A percentile compares a stretch with the other conserved stretches of the same genome.
Evolutionary conservation across 116 monocot species (phyloP).

Genomic region (Posidonia oceanica): DNA sequence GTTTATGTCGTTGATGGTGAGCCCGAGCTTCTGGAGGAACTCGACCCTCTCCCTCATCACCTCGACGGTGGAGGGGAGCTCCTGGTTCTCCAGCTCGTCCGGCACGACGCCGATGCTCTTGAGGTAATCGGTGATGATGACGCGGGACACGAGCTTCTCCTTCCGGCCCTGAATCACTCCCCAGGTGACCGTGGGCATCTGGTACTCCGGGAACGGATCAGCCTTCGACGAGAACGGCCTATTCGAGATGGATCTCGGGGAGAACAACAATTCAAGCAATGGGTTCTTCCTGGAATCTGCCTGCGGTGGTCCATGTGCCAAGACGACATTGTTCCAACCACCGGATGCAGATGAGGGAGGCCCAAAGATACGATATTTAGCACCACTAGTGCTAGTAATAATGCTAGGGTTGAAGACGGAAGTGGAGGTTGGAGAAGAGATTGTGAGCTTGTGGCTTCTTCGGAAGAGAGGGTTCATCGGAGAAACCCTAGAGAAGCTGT

Average conservation of each 20-base stretch:
- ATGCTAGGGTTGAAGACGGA: neutral
- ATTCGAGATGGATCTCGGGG: too few species aligned
- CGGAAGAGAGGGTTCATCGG: slow-evolving; percentile 1
- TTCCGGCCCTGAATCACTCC: slow-evolving; percentile 40
- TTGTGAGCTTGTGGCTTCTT: neutral
- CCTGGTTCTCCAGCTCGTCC: slow-evolving; percentile 30
- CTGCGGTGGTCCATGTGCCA: too few species aligned
- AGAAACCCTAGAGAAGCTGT: neutral
- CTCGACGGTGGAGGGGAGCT: slow-evolving; percentile 39
- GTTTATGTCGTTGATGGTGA: slow-evolving; percentile 38
- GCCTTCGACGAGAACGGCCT: neutral
- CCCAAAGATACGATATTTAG: too few species aligned
- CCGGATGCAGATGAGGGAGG: too few species aligned
- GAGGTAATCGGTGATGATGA: slow-evolving; percentile 42
- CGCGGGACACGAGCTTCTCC: slow-evolving; percentile 39
- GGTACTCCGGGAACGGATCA: slow-evolving; percentile 24
- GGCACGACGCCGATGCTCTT: slow-evolving; percentile 31
- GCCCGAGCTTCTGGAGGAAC: slow-evolving; percentile 36
- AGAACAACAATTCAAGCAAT: too few species aligned
- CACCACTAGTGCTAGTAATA: too few species aligned
- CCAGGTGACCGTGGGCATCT: slow-evolving; percentile 46
- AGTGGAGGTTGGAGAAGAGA: neutral
- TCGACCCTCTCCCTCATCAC: slow-evolving; percentile 37
- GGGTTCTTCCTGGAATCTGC: too few species aligned
- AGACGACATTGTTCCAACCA: too few species aligned